Percentiles rank a stretch among this genome's conserved stretches.
Evolutionary conservation across 164 flowering plant genomes (phyloP).

Genomic region (Amborella trichopoda): DNA sequence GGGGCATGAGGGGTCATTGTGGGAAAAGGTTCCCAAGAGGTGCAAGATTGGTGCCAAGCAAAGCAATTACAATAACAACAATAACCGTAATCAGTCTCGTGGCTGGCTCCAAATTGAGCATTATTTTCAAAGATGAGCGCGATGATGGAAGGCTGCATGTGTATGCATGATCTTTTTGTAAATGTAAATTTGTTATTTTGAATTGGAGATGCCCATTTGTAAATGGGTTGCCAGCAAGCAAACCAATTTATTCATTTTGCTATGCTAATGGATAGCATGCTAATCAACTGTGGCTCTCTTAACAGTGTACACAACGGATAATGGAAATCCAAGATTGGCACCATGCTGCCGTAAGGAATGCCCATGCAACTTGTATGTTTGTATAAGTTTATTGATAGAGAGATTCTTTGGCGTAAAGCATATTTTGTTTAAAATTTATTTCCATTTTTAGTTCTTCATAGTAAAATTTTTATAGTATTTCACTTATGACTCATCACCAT

Average conservation of each 20-base stretch:
- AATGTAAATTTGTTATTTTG: background rate
- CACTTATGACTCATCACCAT: too few species aligned
- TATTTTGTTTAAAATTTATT: too few species aligned
- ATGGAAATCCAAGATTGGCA: too few species aligned
- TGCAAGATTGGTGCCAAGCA: conserved; percentile 36
- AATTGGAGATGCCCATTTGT: background rate
- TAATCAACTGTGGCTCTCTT: background rate
- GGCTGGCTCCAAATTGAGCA: conserved; percentile 73
- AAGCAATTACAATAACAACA: too few species aligned
- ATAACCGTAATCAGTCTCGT: conserved; percentile 29
- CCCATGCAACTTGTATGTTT: too few species aligned
- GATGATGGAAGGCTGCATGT: background rate
- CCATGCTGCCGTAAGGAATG: too few species aligned
- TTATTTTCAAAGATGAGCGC: conserved; percentile 38
- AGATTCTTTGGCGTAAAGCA: too few species aligned
- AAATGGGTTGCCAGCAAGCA: background rate
- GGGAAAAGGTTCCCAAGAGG: conserved; percentile 45
- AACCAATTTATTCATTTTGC: background rate
- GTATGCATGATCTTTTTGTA: too few species aligned
- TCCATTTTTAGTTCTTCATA: too few species aligned
- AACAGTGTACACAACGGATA: background rate
- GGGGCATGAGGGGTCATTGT: conserved; percentile 15
- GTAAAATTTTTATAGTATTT: too few species aligned
- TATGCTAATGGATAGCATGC: background rate
- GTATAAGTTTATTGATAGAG: too few species aligned